Base-by-base conservation (phyloP, 306 rosid species). In the Gynostemma pentaphyllum region DNA sequence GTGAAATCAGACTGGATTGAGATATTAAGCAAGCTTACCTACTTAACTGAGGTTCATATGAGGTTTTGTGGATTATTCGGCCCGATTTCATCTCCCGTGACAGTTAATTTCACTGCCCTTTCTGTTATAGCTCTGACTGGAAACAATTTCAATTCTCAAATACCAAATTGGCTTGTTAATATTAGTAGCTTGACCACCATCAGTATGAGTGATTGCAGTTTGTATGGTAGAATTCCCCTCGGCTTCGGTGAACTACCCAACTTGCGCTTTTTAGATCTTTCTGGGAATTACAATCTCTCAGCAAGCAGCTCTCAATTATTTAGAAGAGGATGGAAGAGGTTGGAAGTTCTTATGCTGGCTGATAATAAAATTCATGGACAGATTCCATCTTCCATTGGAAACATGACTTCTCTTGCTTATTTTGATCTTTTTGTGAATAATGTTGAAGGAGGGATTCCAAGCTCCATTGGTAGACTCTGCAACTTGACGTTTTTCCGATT, bases 221-320 rank as follows among this genome's bases (percentile, higher is more conserved):
- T 82, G 30, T 53, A 68, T 69, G 87, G 80, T 66, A 76, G 72
- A 62, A 76, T 82, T 45, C 82, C 85, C 18, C 88, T 76, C 9
- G 77, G 75, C 10, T 70, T 79, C 0, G 4, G 79, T 19, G 69
- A 72, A 21, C 48, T 78, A 9, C 75, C 76, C 7, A 62, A 67
- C 59, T 68, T 83, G 59, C n/a, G 22, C 42, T 30, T 1, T n/a
- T 37, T 80, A 28, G 5, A 45, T 49, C 63, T 83, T 48, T 5
- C 42, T 3, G 2, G 3, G 5, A 76, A 78, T 26, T 0, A 1
- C 0, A 30, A 73, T 61, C 81, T 75, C 15, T 66, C 61, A 3
- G 83, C 76, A 67, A 78, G 45, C 19, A 80, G 81, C 67, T 64
- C 68, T 19, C 79, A 70, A 51, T 60, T 78, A 4, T 77, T 83